phyloP scores from a whole-genome alignment of 2,329 filamentous ascomycete species.

The Geoglossum cookeanum region DNA sequence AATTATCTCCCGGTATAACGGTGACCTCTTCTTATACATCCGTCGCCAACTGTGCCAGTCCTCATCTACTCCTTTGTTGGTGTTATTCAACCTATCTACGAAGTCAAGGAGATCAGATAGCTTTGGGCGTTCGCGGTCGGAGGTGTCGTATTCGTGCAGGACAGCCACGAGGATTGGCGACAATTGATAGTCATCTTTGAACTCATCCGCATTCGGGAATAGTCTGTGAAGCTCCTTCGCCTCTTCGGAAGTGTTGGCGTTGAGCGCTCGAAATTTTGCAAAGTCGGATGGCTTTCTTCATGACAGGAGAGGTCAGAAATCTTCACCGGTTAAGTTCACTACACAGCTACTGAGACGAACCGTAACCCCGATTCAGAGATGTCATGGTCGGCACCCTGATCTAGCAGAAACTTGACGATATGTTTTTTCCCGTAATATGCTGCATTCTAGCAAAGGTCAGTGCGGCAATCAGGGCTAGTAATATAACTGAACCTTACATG shows the following conservation, averaged over 20 bases:
- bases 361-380: neutral
- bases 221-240: neutral
- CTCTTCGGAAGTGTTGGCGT: neutral
- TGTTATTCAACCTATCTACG: too few species aligned
- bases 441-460: neutral
- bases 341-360: neutral
- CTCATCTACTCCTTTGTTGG: neutral
- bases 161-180: neutral
- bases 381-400: neutral
- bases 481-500: neutral
- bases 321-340: neutral
- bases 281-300: neutral
- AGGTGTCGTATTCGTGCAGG: neutral
- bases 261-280: neutral
- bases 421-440: neutral
- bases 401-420: neutral
- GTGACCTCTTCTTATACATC: neutral
- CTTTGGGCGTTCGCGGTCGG: neutral
- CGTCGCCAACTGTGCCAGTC: neutral
- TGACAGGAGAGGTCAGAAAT: too few species aligned
- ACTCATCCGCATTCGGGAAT: neutral
- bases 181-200: neutral
- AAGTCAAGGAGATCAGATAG: neutral
- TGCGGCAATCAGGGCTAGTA: neutral
- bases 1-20: neutral